Evolutionary conservation across 345 rosid species (phyloP), one percentile per base, ranked within the genome.

Genomic region (Gossypium raimondii): DNA sequence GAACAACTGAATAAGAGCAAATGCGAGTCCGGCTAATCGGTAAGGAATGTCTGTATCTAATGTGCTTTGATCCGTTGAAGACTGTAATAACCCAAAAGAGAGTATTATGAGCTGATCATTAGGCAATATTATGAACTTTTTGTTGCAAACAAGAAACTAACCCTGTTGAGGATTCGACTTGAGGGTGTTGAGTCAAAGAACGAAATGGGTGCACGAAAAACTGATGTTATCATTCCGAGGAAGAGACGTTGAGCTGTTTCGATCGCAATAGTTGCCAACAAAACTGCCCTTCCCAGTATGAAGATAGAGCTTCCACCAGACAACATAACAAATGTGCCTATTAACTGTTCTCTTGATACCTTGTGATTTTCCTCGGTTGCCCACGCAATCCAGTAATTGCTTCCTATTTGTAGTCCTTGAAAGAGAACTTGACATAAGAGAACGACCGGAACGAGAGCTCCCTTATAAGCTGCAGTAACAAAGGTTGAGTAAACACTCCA

Each of bases 321-420:
- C 55, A 88, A 47, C 73, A 90, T 20, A 75, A 78, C 56, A 64
- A 87, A 90, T 55, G 85, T 74, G 48, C 90, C 85, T 16, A 90
- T 81, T 78, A 90, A 67, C 79, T 81, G 65, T 72, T 70, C 64
- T 44, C 79, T 79, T 57, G 73, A 68, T 69, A 88, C 81, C 41
- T 45, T 62, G 70, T 56, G 73, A 7, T 75, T 73, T 47, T 84
- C 85, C 34, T 82, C 90, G 1, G 89, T 78, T 38, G 89, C 91
- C 90, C 93, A 89, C 43, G 93, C 89, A 63, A 90, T 84, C 96
- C 93, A 89, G 78, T 89, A 90, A 68, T 84, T 89, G 85, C 93
- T 90, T 2, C 82, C 87, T 78, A 89, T 89, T 56, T 89, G 92
- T 51, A 89, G 84, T 58, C 84, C 89, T 67, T 90, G 96, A 78